phyloP scores from a whole-genome alignment of 1,139 yeast species.

The Blastobotrys ciferrii region DNA sequence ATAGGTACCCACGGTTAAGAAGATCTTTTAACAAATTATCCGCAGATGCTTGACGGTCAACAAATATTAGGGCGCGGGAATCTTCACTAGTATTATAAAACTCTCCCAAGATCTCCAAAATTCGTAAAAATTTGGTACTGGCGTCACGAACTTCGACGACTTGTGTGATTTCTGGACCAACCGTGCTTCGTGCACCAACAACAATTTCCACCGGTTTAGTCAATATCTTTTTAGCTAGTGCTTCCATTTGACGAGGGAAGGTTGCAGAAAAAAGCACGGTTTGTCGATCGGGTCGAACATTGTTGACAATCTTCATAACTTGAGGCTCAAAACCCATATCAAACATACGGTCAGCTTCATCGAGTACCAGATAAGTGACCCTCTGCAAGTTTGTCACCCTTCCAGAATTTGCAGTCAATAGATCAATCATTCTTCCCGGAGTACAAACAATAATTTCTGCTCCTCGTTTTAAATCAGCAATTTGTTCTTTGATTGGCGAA shows the following conservation, averaged over 20 bases:
- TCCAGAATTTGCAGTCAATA: constrained; percentile 81
- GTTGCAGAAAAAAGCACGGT: constrained; percentile 96
- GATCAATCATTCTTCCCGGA: constrained; percentile 92
- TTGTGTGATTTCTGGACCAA: constrained; percentile 79
- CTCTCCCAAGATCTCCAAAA: constrained; percentile 54
- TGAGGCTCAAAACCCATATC: constrained; percentile 99
- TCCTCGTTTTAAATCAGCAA: constrained; percentile 75
- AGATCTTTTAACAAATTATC: constrained; percentile 65
- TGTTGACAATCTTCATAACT: constrained; percentile 73
- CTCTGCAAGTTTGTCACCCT: constrained; percentile 66
- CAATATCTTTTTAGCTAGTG: constrained; percentile 64
- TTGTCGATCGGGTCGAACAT: constrained; percentile 83
- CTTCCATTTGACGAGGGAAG: constrained; percentile 75
- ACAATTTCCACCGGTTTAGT: constrained; percentile 67
- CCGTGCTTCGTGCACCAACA: constrained; percentile 80
- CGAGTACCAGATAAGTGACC: constrained; percentile 79
- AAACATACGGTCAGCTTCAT: constrained; percentile 96
- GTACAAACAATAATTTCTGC: constrained; percentile 87
- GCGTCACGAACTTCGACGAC: constrained; percentile 58
- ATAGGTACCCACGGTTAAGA: constrained; percentile 55
- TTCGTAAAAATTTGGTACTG: constrained; percentile 51
- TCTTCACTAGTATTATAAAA: constrained; percentile 37
- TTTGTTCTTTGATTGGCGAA: constrained; percentile 75
- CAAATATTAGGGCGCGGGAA: constrained; percentile 72
- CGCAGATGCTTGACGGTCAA: constrained; percentile 80